Percentiles rank a stretch among this genome's conserved stretches.
Conservation (phyloP, 176 grass and related monocot genomes). For the Panicum miliaceum region DNA sequence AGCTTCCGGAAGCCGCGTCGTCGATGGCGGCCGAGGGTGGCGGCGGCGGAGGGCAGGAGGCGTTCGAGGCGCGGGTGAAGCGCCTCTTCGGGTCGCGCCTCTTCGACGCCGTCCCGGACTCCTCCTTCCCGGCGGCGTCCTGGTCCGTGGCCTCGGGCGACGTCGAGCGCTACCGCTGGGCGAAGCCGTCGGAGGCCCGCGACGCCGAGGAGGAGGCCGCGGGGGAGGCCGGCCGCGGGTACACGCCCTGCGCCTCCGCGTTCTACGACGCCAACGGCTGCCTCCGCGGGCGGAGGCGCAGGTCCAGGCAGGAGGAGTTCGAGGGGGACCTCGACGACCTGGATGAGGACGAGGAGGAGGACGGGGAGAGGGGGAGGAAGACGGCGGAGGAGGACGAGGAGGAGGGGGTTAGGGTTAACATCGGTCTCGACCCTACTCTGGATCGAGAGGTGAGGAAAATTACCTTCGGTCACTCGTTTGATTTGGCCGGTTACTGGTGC, state of each 20-base stretch:
- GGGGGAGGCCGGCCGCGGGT: constrained; percentile 50
- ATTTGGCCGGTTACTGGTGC: not conserved
- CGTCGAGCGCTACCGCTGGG: constrained; percentile 83
- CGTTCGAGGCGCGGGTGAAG: constrained; percentile 89
- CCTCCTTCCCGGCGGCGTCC: constrained; percentile 66
- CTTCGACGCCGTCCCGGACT: constrained; percentile 67
- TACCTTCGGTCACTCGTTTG: not conserved
- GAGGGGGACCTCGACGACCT: constrained; percentile 55
- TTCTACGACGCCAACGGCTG: constrained; percentile 75
- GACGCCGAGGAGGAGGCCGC: constrained; percentile 55
- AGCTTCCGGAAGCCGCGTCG: not conserved
- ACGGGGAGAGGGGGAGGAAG: constrained; percentile 8
- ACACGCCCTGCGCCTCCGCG: constrained; percentile 72
- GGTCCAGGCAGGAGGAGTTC: constrained; percentile 45
- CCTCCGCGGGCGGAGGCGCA: constrained; percentile 61
- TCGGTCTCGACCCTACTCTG: constrained; percentile 90
- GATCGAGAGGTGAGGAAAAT: constrained; percentile 78
- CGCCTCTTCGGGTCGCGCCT: constrained; percentile 86
- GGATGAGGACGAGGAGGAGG: not conserved
- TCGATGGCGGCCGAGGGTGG: constrained; percentile 44
- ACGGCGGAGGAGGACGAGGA: constrained; percentile 52
- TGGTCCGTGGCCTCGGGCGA: constrained; percentile 85
- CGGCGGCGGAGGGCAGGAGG: constrained; percentile 42
- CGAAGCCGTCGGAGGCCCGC: constrained; percentile 61
- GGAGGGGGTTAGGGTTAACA: constrained; percentile 74